phyloP scores from a whole-genome alignment of 257 asterid genomes.

The Mitragyna speciosa region DNA sequence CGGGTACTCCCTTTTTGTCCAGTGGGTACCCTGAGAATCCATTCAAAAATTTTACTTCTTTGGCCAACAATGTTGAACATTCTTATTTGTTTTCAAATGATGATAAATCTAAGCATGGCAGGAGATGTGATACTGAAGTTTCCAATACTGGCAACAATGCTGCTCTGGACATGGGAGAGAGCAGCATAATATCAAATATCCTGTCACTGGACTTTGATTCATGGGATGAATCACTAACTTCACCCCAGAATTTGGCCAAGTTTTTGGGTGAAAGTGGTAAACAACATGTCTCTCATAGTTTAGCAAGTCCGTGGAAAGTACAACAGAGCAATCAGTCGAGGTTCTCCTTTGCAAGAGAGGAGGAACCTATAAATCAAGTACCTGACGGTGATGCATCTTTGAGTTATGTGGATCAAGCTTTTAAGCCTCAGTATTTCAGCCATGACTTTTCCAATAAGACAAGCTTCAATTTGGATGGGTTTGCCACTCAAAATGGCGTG shows the following conservation, averaged over 20 bases:
- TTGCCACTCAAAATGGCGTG: constrained; percentile 47
- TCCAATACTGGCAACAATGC: constrained; percentile 28
- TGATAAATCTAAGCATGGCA: constrained; percentile 36
- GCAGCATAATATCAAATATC: constrained; percentile 81
- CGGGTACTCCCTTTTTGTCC: constrained; percentile 35
- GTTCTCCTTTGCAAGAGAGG: constrained; percentile 96
- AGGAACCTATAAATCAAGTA: constrained; percentile 38
- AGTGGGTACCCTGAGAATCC: constrained; percentile 46
- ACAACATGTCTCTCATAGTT: constrained; percentile 51
- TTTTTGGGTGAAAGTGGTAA: constrained; percentile 58
- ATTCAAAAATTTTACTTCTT: constrained; percentile 29
- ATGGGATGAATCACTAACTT: constrained; percentile 69
- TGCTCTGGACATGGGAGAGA: constrained; percentile 63
- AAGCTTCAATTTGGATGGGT: constrained; percentile 47
- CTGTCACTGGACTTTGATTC: constrained; percentile 80
- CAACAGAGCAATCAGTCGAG: constrained; percentile 75
- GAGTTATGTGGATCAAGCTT: constrained; percentile 42
- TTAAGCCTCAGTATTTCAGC: constrained; percentile 44
- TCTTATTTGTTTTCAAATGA: constrained; percentile 37
- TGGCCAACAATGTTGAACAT: constrained; percentile 37
- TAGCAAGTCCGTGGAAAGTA: constrained; percentile 57
- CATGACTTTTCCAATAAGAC: constrained; percentile 46
- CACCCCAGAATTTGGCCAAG: constrained; percentile 66
- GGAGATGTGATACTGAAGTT: constrained; percentile 51
- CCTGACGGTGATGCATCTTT: constrained; percentile 44